Evolutionary conservation across 2,329 filamentous ascomycete genomes (phyloP).

Genomic region (Colletotrichum lini): DNA sequence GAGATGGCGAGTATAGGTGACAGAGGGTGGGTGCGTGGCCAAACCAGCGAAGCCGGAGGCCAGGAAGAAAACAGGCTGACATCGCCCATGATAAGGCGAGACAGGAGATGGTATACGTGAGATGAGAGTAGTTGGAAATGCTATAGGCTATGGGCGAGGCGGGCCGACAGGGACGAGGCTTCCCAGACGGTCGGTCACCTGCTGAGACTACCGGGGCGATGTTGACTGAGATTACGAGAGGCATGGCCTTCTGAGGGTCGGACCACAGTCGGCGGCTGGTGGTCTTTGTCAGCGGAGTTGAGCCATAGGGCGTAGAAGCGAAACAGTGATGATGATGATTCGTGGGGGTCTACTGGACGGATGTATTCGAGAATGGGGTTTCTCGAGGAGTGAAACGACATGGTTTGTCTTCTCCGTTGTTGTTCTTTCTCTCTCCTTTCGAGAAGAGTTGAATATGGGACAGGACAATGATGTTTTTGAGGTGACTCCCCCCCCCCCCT

Average conservation of each 20-base stretch:
- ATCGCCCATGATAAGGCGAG: neutral
- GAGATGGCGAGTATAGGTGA: constrained; percentile 28
- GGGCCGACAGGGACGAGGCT: constrained; percentile 8
- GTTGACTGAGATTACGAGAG: constrained; percentile 21
- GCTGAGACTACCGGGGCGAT: constrained; percentile 7
- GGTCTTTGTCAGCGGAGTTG: constrained; percentile 48
- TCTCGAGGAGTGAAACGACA: constrained; percentile 7
- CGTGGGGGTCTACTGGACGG: neutral
- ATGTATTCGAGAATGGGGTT: neutral
- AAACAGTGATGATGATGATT: constrained; percentile 16
- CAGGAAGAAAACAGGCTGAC: too few relatives aligned
- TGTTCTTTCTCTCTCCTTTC: neutral
- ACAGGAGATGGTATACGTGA: neutral
- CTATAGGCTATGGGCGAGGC: neutral
- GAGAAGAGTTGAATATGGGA: constrained; percentile 11
- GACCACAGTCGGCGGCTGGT: constrained; percentile 29
- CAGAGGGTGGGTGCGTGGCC: neutral
- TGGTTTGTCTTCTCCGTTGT: neutral
- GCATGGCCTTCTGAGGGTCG: constrained; percentile 25
- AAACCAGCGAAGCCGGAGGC: neutral
- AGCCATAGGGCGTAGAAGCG: constrained; percentile 18
- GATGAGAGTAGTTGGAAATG: too few relatives aligned
- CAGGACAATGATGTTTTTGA: constrained; percentile 18
- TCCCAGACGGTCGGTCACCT: neutral
- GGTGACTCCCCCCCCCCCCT: neutral